Conservation (phyloP, 2,329 filamentous ascomycete genomes). For the Penicillium hesseltinei region DNA sequence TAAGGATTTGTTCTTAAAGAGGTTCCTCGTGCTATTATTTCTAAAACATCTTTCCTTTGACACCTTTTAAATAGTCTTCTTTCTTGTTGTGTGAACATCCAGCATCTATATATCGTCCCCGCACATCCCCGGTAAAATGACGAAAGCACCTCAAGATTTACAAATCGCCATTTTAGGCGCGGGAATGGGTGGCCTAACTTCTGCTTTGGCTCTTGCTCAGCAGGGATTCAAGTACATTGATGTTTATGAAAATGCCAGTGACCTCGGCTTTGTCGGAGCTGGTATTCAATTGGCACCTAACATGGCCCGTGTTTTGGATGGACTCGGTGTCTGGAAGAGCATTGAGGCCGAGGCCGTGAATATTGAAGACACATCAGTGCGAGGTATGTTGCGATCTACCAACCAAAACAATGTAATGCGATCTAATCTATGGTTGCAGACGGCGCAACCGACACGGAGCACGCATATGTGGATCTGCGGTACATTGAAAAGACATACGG, state of each 20-base stretch:
- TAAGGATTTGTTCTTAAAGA: slow-evolving; percentile 10
- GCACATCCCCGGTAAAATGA: slow-evolving; percentile 23
- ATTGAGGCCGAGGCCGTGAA: slow-evolving; percentile 71
- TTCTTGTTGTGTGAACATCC: not conserved
- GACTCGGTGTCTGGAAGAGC: slow-evolving; percentile 68
- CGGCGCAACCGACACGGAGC: slow-evolving; percentile 65
- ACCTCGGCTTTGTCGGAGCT: slow-evolving; percentile 77
- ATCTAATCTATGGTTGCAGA: slow-evolving; percentile 40
- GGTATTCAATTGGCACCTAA: slow-evolving; percentile 84
- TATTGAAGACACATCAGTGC: slow-evolving; percentile 69
- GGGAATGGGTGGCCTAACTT: slow-evolving; percentile 74
- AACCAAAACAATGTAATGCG: not conserved
- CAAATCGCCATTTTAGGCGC: slow-evolving; percentile 51
- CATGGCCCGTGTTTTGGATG: slow-evolving; percentile 72
- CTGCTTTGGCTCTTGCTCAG: slow-evolving; percentile 70
- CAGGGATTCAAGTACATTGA: slow-evolving; percentile 71
- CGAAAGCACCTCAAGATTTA: slow-evolving; percentile 32
- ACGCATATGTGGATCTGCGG: slow-evolving; percentile 67
- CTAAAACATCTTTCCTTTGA: not conserved
- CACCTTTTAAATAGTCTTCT: not conserved
- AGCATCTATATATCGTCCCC: not conserved
- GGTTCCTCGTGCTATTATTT: not conserved
- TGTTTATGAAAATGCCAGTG: slow-evolving; percentile 70
- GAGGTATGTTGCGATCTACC: slow-evolving; percentile 48
- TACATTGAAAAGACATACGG: slow-evolving; percentile 68